Percentiles rank a stretch among this genome's conserved stretches.
These are phyloP conservation scores for Nitzschia sp. DNA, from an alignment of 108 stramenopile species.

Conservation along the genomic window DNA sequence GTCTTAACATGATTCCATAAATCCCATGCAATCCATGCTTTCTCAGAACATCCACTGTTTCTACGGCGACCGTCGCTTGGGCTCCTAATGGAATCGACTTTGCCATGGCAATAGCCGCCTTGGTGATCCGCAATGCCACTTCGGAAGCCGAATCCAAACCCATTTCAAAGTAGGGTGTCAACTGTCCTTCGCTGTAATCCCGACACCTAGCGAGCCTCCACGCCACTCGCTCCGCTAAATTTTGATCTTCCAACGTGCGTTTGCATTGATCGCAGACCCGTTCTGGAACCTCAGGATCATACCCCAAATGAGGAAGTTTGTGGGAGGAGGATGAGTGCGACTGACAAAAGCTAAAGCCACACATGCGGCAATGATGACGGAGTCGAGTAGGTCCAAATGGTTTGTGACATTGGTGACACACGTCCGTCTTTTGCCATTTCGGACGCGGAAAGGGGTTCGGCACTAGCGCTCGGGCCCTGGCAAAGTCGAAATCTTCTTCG, in stretches of 20 bases:
- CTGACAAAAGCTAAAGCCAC: conserved; percentile 86
- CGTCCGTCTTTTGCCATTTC: conserved; percentile 64
- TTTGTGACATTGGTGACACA: conserved; percentile 66
- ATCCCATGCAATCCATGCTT: conserved; percentile 92
- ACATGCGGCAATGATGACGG: conserved; percentile 92
- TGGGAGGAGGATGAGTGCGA: conserved; percentile 62
- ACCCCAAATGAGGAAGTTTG: conserved; percentile 81
- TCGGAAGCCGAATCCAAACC: conserved; percentile 79
- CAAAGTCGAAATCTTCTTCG: conserved; percentile 50
- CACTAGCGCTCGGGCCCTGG: conserved; percentile 64
- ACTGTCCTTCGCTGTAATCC: conserved; percentile 51
- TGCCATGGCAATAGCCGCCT: conserved; percentile 71
- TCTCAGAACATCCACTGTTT: conserved; percentile 90
- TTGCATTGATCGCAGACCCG: conserved; percentile 88
- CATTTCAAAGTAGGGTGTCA: conserved; percentile 85
- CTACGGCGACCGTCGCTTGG: conserved; percentile 86
- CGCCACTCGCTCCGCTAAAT: conserved; percentile 83
- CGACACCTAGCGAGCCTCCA: conserved; percentile 84
- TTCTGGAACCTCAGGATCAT: conserved; percentile 77
- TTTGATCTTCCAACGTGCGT: conserved; percentile 60
- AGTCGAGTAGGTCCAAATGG: conserved; percentile 83
- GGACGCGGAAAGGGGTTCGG: conserved; percentile 65
- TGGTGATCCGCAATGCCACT: conserved; percentile 63
- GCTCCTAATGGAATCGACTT: conserved; percentile 84
- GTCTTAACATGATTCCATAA: conserved; percentile 85